A percentile compares a stretch with the other conserved stretches of the same genome.
Evolutionary conservation across 2,329 filamentous ascomycete species (phyloP).

Genomic region (Emergomyces orientalis): DNA sequence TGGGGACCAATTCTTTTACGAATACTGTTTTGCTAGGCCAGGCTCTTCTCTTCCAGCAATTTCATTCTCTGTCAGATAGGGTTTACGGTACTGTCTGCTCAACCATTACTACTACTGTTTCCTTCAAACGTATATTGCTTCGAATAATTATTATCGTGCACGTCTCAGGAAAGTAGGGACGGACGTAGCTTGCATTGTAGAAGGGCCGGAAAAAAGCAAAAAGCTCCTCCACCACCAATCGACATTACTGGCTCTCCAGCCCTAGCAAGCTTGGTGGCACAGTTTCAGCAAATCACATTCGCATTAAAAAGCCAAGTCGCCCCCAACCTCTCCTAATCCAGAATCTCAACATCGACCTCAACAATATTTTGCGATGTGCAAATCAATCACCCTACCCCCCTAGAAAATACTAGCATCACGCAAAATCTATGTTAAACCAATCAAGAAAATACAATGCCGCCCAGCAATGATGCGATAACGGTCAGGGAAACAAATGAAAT

Average conservation of each 20-base stretch:
- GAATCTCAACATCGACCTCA: conserved; percentile 2
- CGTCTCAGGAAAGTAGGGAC: not conserved
- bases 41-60: not conserved
- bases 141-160: not conserved
- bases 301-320: not conserved
- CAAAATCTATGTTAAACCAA: not conserved
- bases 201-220: not conserved
- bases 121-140: not conserved
- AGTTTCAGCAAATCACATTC: not conserved
- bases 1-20: not conserved
- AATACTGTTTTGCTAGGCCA: conserved; percentile 1
- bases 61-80: conserved; percentile 1
- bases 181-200: not conserved
- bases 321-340: not conserved
- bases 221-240: not conserved
- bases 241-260: not conserved
- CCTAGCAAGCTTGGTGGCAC: not conserved
- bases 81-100: conserved; percentile 2
- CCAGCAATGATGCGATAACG: conserved; percentile 15
- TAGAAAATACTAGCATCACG: not conserved
- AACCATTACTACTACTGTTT: not conserved
- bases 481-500: conserved; percentile 41
- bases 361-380: not conserved
- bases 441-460: conserved; percentile 17
- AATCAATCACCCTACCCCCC: not conserved